Evolutionary conservation across 306 rosid species (phyloP).

Genomic region (Alnus rubra): DNA sequence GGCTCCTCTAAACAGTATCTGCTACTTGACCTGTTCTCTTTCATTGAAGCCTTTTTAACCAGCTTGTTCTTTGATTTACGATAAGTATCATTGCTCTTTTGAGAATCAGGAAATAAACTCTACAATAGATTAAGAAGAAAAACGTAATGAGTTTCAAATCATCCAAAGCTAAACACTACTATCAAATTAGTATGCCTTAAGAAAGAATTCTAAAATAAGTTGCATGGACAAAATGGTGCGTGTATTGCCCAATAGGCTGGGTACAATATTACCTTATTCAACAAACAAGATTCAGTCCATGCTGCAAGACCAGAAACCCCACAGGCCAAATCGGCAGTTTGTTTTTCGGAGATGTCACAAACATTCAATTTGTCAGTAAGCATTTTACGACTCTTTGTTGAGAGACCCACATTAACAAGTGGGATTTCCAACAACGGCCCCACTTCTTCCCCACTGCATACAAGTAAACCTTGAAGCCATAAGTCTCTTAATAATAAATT

Average conservation of each 20-base stretch:
- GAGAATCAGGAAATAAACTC: slow-evolving; percentile 26
- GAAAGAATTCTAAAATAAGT: background rate
- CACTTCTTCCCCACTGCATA: slow-evolving; percentile 72
- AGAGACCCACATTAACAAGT: slow-evolving; percentile 26
- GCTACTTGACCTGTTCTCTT: slow-evolving; percentile 24
- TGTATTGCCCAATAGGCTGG: background rate
- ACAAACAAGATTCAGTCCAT: slow-evolving; percentile 38
- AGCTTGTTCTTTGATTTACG: slow-evolving; percentile 21
- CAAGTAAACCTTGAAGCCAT: slow-evolving; percentile 20
- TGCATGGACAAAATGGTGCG: background rate
- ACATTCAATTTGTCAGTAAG: slow-evolving; percentile 33
- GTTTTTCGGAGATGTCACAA: slow-evolving; percentile 33
- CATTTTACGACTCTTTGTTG: slow-evolving; percentile 31
- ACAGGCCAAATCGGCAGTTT: slow-evolving; percentile 22
- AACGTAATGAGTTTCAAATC: background rate
- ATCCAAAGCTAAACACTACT: background rate
- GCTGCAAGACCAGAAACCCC: slow-evolving; percentile 38
- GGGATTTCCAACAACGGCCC: slow-evolving; percentile 66
- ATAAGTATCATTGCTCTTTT: slow-evolving; percentile 16
- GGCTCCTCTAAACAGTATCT: slow-evolving; percentile 26
- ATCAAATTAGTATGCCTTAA: background rate
- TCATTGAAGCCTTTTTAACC: slow-evolving; percentile 23
- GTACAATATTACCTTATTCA: slow-evolving; percentile 48
- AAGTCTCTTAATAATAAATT: background rate
- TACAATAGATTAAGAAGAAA: slow-evolving; percentile 13